Evolutionary conservation across 306 rosid species (phyloP).

Genomic region (Cicer arietinum): DNA sequence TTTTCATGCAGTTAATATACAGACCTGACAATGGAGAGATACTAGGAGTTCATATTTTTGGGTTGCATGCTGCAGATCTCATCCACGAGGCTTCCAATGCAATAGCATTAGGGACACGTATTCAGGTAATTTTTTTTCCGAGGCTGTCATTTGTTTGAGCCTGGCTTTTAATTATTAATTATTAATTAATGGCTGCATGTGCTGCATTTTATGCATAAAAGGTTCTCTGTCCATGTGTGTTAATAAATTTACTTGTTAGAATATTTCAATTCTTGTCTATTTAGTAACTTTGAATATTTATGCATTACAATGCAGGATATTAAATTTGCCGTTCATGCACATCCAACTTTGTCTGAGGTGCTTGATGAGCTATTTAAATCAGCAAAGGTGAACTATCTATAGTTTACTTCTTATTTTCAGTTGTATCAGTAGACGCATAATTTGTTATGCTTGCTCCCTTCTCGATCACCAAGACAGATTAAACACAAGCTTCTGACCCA

Average conservation of each 20-base stretch:
- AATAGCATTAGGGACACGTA: slow-evolving; percentile 83
- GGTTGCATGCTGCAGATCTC: slow-evolving; percentile 98
- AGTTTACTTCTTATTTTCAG: slow-evolving; percentile 11
- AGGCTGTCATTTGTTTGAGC: neutral
- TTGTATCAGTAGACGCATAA: neutral
- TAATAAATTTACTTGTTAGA: slow-evolving; percentile 8
- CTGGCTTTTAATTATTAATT: slow-evolving; percentile 7
- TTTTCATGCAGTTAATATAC: slow-evolving; percentile 79
- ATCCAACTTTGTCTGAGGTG: slow-evolving; percentile 97
- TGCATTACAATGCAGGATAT: slow-evolving; percentile 66
- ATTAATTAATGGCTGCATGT: neutral
- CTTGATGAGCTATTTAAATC: slow-evolving; percentile 91
- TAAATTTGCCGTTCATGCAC: slow-evolving; percentile 88
- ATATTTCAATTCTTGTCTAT: slow-evolving; percentile 4
- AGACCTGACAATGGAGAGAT: slow-evolving; percentile 97
- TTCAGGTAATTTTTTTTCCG: slow-evolving; percentile 64
- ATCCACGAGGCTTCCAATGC: slow-evolving; percentile 98
- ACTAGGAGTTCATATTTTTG: slow-evolving; percentile 95
- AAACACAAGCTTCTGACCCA: slow-evolving; percentile 60
- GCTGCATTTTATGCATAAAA: neutral
- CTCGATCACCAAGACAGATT: slow-evolving; percentile 62
- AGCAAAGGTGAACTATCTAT: slow-evolving; percentile 74
- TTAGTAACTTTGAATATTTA: slow-evolving; percentile 24
- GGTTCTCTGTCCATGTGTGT: neutral
- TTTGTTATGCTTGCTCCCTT: slow-evolving; percentile 31